Evolutionary conservation across 2,329 filamentous ascomycete genomes (phyloP).

Genomic region (Nemania serpens): DNA sequence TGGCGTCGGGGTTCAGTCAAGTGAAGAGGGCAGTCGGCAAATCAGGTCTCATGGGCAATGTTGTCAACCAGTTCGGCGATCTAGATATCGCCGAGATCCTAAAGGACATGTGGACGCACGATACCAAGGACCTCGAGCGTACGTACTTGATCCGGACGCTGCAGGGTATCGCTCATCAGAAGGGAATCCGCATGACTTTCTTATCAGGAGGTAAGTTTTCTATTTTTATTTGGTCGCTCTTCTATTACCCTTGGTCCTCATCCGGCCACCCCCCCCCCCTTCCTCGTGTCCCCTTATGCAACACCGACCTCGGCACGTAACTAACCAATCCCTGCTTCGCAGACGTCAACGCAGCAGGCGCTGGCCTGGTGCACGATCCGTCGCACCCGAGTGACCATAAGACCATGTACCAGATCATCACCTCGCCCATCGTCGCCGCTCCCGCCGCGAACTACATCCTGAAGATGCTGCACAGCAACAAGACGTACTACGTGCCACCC

Average conservation of each 20-base stretch:
- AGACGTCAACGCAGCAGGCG: conserved; percentile 89
- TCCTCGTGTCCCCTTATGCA: background rate
- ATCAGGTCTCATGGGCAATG: conserved; percentile 90
- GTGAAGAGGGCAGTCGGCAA: conserved; percentile 98
- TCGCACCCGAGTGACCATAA: conserved; percentile 92
- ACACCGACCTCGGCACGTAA: background rate
- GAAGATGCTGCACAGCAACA: conserved; percentile 94
- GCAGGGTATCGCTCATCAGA: conserved; percentile 93
- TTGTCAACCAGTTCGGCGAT: conserved; percentile 94
- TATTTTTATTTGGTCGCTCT: background rate
- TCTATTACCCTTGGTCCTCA: background rate
- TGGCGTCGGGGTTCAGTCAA: conserved; percentile 88
- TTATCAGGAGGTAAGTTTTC: conserved; percentile 74
- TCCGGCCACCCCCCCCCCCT: too few species aligned
- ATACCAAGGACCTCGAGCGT: conserved; percentile 94
- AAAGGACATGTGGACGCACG: conserved; percentile 97
- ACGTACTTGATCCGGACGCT: conserved; percentile 96
- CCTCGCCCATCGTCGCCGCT: conserved; percentile 87
- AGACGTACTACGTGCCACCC: conserved; percentile 84
- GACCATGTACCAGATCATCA: conserved; percentile 98
- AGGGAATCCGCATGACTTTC: conserved; percentile 96
- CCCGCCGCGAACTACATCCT: conserved; percentile 85
- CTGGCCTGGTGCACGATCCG: conserved; percentile 92
- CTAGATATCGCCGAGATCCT: conserved; percentile 93
- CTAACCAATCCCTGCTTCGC: background rate